Percentiles rank a stretch among this genome's conserved stretches.
phyloP scores from a whole-genome alignment of 306 rosid species.

The Casuarina cunninghamiana region DNA sequence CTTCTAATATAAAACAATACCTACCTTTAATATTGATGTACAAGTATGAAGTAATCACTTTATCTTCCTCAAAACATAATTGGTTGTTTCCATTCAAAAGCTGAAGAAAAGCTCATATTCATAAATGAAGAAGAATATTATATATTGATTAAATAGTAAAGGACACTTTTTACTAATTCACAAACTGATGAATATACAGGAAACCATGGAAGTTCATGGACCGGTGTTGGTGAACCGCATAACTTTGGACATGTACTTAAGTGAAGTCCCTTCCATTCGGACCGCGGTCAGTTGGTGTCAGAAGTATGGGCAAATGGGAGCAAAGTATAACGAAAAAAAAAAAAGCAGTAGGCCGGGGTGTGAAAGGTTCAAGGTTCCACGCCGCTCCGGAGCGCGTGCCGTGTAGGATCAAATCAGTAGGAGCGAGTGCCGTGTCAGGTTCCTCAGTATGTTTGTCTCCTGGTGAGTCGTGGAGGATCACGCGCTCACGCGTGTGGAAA shows the following conservation, averaged over 20 bases:
- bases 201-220: neutral
- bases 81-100: too few species aligned
- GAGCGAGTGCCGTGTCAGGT: slow-evolving; percentile 32
- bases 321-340: neutral
- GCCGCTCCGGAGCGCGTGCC: slow-evolving; percentile 46
- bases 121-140: too few species aligned
- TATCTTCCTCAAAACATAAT: too few species aligned
- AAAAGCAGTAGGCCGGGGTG: neutral
- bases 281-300: neutral
- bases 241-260: neutral
- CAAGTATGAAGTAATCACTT: too few species aligned
- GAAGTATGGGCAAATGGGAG: neutral
- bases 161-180: too few species aligned
- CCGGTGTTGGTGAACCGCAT: neutral
- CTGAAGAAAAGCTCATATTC: too few species aligned
- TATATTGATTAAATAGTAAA: too few species aligned
- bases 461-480: neutral
- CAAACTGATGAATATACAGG: too few species aligned
- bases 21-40: too few species aligned
- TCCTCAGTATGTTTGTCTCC: slow-evolving; percentile 48
- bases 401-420: slow-evolving; percentile 29
- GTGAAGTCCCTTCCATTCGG: neutral
- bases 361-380: slow-evolving; percentile 43
- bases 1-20: too few species aligned
- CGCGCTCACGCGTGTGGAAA: slow-evolving; percentile 39